Evolutionary conservation across 345 rosid genomes (phyloP).

Genomic region (Xanthoceras sorbifolium): DNA sequence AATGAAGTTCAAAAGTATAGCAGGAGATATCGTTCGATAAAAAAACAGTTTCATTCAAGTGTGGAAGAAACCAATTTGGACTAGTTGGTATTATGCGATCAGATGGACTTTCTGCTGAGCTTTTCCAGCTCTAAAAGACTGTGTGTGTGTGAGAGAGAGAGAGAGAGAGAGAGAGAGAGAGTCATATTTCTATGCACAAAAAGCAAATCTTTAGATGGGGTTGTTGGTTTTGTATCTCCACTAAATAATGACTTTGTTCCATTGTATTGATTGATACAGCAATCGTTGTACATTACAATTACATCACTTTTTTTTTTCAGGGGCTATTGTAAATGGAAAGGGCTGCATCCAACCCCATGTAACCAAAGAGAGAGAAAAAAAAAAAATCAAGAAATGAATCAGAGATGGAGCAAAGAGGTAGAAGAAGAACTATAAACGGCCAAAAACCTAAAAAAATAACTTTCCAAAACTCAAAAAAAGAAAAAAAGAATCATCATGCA

Average conservation of each 20-base stretch:
- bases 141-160: too few relatives aligned
- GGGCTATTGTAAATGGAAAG: slow-evolving; percentile 12
- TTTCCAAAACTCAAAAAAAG: slow-evolving; percentile 11
- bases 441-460: slow-evolving; percentile 23
- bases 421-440: slow-evolving; percentile 29
- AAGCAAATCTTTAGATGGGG: neutral
- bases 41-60: too few relatives aligned
- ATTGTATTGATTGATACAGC: neutral
- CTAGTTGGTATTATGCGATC: neutral
- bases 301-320: neutral
- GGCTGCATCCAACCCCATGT: slow-evolving; percentile 27
- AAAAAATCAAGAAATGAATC: slow-evolving; percentile 29
- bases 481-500: slow-evolving; percentile 15
- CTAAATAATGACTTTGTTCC: neutral
- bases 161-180: too few relatives aligned
- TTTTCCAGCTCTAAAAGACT: too few relatives aligned
- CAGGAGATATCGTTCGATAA: too few relatives aligned
- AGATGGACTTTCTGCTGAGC: neutral
- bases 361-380: slow-evolving; percentile 15
- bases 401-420: slow-evolving; percentile 8
- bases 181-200: neutral
- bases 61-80: neutral
- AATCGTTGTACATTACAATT: slow-evolving; percentile 23
- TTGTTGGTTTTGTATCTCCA: slow-evolving; percentile 16
- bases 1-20: too few relatives aligned